These are phyloP conservation scores for Trichoderma atrobrunneum DNA, from an alignment of 2,329 filamentous ascomycete genomes.

Conservation along the genomic window DNA sequence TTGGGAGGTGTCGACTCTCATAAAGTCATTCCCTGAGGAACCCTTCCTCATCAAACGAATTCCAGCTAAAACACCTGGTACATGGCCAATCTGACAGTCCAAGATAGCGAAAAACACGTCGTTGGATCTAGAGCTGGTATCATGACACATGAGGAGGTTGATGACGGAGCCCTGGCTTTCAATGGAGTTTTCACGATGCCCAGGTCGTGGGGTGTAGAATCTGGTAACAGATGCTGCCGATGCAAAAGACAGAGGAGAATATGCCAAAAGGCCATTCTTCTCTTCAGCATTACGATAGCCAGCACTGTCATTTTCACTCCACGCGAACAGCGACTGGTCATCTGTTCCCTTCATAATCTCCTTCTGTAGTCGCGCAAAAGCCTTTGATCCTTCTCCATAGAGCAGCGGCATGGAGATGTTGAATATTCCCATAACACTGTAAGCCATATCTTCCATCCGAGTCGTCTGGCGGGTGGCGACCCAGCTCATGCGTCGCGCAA, in stretches of 20 bases:
- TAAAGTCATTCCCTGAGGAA: not conserved
- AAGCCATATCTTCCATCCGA: conserved; percentile 22
- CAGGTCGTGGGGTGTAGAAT: no score
- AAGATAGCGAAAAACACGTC: not conserved
- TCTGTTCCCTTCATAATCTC: not conserved
- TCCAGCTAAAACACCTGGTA: not conserved
- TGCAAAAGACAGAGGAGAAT: not conserved
- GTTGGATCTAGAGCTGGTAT: not conserved
- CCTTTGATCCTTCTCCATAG: conserved; percentile 21
- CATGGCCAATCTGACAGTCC: not conserved
- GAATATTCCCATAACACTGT: conserved; percentile 23
- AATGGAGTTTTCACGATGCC: accelerated
- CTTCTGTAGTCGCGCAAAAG: not conserved
- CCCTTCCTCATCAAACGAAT: not conserved
- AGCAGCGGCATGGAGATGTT: conserved; percentile 22
- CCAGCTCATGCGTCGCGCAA: conserved; percentile 21
- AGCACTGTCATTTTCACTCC: not conserved
- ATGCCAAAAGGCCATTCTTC: not conserved
- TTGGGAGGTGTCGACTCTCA: not conserved
- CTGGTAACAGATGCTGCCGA: no score
- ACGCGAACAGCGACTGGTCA: not conserved
- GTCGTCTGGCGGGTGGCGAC: conserved; percentile 19
- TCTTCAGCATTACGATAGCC: not conserved
- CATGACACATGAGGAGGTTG: not conserved
- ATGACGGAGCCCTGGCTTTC: not conserved